Evolutionary conservation across 192 early-diverging fungal species (phyloP), one percentile per base, ranked within the genome.

Genomic region (Entomortierella chlamydospora): DNA sequence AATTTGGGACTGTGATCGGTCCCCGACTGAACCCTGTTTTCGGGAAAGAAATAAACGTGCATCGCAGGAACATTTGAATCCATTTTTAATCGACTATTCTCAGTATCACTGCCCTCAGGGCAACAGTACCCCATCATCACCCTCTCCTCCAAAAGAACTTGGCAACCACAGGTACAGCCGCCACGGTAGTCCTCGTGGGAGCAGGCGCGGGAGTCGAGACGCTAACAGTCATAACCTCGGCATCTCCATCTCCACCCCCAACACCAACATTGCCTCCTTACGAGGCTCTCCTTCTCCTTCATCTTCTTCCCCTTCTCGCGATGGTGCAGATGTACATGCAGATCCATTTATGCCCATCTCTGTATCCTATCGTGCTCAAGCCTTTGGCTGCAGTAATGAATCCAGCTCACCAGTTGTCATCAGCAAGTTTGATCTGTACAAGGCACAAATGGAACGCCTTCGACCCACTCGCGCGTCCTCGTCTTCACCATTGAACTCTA

Each of bases 341-440:
- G 43, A 26, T 54, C 2, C 61, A 31, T 17, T 9, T 62, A 17
- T 2, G 15, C 9, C 28, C 25, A 45, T 34, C 58, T 28, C 42
- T 15, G 23, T 20, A 41, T 39, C 22, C 22, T 0, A 17, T 41
- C 23, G 17, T 41, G 20, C 13, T 52, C 30, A 10, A 29, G 18
- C 31, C n/a, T n/a, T n/a, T n/a, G n/a, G n/a, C n/a, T n/a, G n/a
- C n/a, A n/a, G n/a, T n/a, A n/a, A n/a, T n/a, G 26, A 22, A 37
- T 57, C 49, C 52, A 33, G n/a, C n/a, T 17, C 59, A 10, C 53
- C 55, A 1, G 52, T 61, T 0, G 28, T 57, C 0, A n/a, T 60
- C 17, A 77, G 73, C 66, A 77, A 77, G 37, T 77, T 77, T 52
- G 73, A 77, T 28, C 58, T 42, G 39, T 68, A 68, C 47, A 68